These are phyloP conservation scores for Apiospora malaysiana DNA, from an alignment of 2,329 filamentous ascomycete species.

Conservation along the genomic window DNA sequence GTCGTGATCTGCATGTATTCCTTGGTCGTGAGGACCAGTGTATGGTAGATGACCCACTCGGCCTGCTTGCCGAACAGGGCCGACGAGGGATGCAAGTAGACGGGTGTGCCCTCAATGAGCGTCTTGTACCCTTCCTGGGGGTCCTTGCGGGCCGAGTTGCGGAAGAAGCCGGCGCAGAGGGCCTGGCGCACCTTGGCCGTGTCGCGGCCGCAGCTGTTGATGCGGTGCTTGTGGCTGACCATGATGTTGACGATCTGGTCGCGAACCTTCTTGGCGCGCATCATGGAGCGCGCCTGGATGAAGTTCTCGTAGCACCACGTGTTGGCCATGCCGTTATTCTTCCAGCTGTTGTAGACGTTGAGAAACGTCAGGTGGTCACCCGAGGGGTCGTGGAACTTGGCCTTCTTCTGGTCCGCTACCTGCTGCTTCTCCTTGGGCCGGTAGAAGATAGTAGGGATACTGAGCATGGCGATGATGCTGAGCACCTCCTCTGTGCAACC, in stretches of 20 bases:
- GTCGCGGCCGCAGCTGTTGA: conserved; percentile 85
- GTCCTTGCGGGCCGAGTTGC: conserved; percentile 92
- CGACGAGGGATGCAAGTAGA: conserved; percentile 91
- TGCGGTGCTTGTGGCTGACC: conserved; percentile 82
- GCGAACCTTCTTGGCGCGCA: conserved; percentile 87
- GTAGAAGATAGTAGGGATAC: conserved; percentile 86
- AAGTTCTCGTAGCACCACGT: conserved; percentile 99
- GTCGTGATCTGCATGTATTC: conserved; percentile 98
- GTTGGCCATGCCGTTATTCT: conserved; percentile 77
- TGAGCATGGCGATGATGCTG: conserved; percentile 93
- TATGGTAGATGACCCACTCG: conserved; percentile 95
- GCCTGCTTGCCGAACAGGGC: conserved; percentile 94
- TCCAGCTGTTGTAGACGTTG: conserved; percentile 99
- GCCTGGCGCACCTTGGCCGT: conserved; percentile 88
- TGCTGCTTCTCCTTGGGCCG: conserved; percentile 96
- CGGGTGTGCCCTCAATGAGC: conserved; percentile 90
- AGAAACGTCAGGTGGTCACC: conserved; percentile 94
- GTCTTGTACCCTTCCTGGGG: conserved; percentile 98
- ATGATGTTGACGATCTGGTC: conserved; percentile 94
- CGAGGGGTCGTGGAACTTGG: conserved; percentile 94
- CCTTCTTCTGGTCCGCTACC: conserved; percentile 95
- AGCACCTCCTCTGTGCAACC: conserved; percentile 93
- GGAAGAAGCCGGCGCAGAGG: conserved; percentile 92
- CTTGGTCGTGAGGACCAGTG: conserved; percentile 88
- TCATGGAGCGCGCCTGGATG: conserved; percentile 89